Evolutionary conservation across 345 rosid species (phyloP).

Genomic region (Brassica nigra): DNA sequence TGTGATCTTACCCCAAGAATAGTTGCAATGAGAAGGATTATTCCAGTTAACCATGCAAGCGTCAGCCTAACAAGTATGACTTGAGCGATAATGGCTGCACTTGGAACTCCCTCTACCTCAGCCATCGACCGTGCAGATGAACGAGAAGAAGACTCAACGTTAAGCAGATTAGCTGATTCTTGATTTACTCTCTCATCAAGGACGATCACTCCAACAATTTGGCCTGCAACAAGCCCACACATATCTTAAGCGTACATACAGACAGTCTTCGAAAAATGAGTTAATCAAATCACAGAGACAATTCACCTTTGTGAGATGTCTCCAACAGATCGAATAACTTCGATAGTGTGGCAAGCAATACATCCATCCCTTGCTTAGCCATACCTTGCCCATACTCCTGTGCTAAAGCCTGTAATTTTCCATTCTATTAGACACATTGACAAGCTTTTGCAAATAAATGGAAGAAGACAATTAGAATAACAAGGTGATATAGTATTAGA

Average conservation of each 20-base stretch:
- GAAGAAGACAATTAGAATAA: slow-evolving; percentile 11
- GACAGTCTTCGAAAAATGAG: neutral
- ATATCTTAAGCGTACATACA: slow-evolving; percentile 15
- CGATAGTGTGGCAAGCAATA: slow-evolving; percentile 62
- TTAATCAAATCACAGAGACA: slow-evolving; percentile 30
- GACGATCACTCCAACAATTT: slow-evolving; percentile 78
- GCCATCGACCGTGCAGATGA: slow-evolving; percentile 67
- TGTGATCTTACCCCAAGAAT: slow-evolving; percentile 83
- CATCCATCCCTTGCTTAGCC: slow-evolving; percentile 61
- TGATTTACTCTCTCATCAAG: slow-evolving; percentile 50
- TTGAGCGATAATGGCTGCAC: slow-evolving; percentile 38
- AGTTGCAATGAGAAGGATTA: slow-evolving; percentile 83
- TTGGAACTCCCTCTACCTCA: slow-evolving; percentile 47
- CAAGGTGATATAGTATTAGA: slow-evolving; percentile 7
- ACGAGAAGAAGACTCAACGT: slow-evolving; percentile 46
- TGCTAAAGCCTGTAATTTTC: slow-evolving; percentile 59
- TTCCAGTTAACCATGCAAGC: slow-evolving; percentile 93
- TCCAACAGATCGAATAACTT: slow-evolving; percentile 66
- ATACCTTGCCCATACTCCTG: slow-evolving; percentile 56
- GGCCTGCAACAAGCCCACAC: slow-evolving; percentile 52
- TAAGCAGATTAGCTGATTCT: slow-evolving; percentile 53
- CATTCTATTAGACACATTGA: neutral
- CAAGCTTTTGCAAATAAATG: slow-evolving; percentile 48
- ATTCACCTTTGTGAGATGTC: slow-evolving; percentile 66
- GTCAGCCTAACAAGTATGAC: slow-evolving; percentile 73